Conservation (phyloP, 306 rosid species). For the Vicia faba region DNA sequence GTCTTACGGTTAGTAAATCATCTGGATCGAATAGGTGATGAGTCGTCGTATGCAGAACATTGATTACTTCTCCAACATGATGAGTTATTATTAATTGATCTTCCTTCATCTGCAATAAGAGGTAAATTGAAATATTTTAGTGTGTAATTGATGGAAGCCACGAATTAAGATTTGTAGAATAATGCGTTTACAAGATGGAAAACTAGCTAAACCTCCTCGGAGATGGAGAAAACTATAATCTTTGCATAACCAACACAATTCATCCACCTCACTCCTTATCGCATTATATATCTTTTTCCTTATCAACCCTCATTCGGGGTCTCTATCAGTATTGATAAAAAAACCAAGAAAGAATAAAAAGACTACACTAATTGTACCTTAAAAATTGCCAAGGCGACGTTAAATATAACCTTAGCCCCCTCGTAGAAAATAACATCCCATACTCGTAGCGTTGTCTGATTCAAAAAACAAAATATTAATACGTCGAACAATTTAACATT, state of each 20-base stretch:
- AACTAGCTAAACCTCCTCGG: no score
- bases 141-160: no score
- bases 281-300: no score
- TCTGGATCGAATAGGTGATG: conserved; percentile 98
- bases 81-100: conserved; percentile 71
- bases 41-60: conserved; percentile 73
- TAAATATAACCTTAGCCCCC: conserved; percentile 90
- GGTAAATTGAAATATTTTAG: conserved; percentile 34
- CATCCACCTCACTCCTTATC: no score
- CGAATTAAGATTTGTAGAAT: no score
- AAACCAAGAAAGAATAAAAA: conserved; percentile 19
- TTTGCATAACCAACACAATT: no score
- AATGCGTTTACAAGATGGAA: neutral
- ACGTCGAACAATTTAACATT: conserved; percentile 18
- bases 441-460: conserved; percentile 87
- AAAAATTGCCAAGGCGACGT: conserved; percentile 91
- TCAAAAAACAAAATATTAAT: conserved; percentile 39
- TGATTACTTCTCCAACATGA: conserved; percentile 93
- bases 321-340: no score
- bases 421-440: conserved; percentile 98
- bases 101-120: conserved; percentile 86
- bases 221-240: no score
- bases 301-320: no score
- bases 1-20: conserved; percentile 76
- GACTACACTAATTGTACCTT: conserved; percentile 57